A percentile compares a stretch with the other conserved stretches of the same genome.
phyloP scores from a whole-genome alignment of 2,329 filamentous ascomycete species.

The Daldinia eschscholtzii region DNA sequence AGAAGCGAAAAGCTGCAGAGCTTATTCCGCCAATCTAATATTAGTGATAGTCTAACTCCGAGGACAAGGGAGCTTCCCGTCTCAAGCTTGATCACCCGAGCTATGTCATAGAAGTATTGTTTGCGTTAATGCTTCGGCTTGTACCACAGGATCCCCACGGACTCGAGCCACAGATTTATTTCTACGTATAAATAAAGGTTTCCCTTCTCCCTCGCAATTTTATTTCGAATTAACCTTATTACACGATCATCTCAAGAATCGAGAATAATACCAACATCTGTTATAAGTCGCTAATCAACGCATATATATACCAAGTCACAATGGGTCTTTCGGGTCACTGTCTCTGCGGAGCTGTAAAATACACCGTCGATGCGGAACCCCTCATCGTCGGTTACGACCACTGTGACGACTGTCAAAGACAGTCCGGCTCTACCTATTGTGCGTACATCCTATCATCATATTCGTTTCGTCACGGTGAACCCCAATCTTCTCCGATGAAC shows the following conservation, averaged over 20 bases:
- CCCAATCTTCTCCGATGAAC: not conserved
- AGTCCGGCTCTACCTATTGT: constrained; percentile 78
- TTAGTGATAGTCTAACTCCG: not conserved
- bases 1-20: constrained; percentile 11
- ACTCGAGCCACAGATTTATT: constrained; percentile 6
- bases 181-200: constrained; percentile 31
- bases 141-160: constrained; percentile 18
- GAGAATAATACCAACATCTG: constrained; percentile 1
- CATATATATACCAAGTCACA: constrained; percentile 48
- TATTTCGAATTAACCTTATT: not conserved
- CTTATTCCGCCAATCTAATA: not conserved
- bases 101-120: constrained; percentile 37
- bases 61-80: constrained; percentile 21
- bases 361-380: constrained; percentile 63
- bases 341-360: constrained; percentile 79
- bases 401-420: constrained; percentile 80
- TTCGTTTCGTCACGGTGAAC: too few relatives aligned
- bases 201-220: constrained; percentile 17
- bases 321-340: constrained; percentile 79
- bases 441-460: constrained; percentile 46
- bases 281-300: not conserved
- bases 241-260: constrained; percentile 19
- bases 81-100: constrained; percentile 30
- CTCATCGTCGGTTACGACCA: constrained; percentile 72
- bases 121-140: constrained; percentile 21